These are phyloP conservation scores for Backusella luteola DNA, from an alignment of 192 early-diverging fungal species.

Conservation along the genomic window DNA sequence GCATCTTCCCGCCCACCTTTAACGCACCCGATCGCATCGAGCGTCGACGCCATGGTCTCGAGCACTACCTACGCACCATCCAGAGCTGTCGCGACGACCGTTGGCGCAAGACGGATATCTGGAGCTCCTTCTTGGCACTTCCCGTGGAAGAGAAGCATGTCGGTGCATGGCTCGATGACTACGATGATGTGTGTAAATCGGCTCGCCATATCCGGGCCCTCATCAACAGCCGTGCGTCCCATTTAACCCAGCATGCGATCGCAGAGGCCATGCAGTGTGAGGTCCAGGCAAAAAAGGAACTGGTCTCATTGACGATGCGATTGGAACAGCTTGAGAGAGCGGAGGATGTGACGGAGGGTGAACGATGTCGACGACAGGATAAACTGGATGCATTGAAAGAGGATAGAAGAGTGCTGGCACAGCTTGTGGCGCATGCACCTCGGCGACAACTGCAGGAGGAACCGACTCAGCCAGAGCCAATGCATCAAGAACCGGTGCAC, in stretches of 20 bases:
- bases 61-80: conserved; percentile 77
- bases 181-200: conserved; percentile 54
- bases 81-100: conserved; percentile 68
- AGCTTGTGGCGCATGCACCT: conserved; percentile 47
- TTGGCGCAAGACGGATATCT: conserved; percentile 71
- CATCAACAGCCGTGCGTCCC: conserved; percentile 68
- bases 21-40: conserved; percentile 63
- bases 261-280: conserved; percentile 72
- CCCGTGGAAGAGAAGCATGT: conserved; percentile 43
- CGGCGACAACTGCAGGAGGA: conserved; percentile 42
- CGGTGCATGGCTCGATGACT: conserved; percentile 80
- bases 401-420: conserved; percentile 60
- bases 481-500: no score
- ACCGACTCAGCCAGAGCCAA: background rate
- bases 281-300: conserved; percentile 69
- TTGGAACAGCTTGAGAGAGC: conserved; percentile 52
- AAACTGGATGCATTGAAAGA: conserved; percentile 70
- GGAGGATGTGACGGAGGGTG: conserved; percentile 62
- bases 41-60: conserved; percentile 72
- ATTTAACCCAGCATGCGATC: conserved; percentile 68
- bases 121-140: conserved; percentile 73
- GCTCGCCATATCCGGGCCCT: conserved; percentile 70
- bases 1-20: conserved; percentile 59
- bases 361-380: conserved; percentile 74
- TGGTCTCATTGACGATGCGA: conserved; percentile 47